Evolutionary conservation across 495 filamentous ascomycete species (phyloP), one percentile per base, ranked within the genome.

Genomic region (Rostrohypoxylon terebratum): DNA sequence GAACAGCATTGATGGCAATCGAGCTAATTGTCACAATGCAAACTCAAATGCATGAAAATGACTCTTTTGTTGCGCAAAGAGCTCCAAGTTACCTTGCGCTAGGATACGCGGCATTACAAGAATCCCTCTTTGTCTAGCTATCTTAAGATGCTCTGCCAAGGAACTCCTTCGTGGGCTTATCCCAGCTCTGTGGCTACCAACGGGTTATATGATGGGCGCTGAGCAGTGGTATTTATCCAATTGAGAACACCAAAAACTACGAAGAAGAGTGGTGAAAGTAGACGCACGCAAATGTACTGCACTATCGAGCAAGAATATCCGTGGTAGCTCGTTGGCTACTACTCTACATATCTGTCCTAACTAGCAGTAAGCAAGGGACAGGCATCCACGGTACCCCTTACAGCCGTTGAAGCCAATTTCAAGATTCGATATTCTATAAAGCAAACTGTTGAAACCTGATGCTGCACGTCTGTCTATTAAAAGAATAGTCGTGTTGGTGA

Each of bases 301-400:
- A 54, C 50, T 54, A 33, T 54, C 50, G 50, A 33, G 50, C 33
- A 33, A 11, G 25, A 54, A 54, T 33, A 25, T 7, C 50, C 50
- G 50, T 54, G 33, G 50, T 33, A 14, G 50, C 25, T 54, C 50
- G 16, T 54, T 54, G 23, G 50, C 50, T 54, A 25, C 25, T 54
- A 54, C 25, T 23, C 50, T 54, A 54, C 50, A 54, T 54, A 33
- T 54, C 31, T 54, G 50, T 54, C 33, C 50, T 33, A 33, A 54
- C 25, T 33, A 16, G 25, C 50, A 54, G 33, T 23, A 54, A 33
- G 50, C 50, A 54, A n/a, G 23, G 50, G 50, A 33, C 50, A 25
- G 50, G 50, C 50, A 54, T 54, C 50, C 33, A 54, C 50, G 33
- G 50, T 25, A 16, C 50, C 50, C 23, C 50, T 54, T 54, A 33